These are phyloP conservation scores for Pythium folliculosum DNA, from an alignment of 352 stramenopile species.

Conservation along the genomic window DNA sequence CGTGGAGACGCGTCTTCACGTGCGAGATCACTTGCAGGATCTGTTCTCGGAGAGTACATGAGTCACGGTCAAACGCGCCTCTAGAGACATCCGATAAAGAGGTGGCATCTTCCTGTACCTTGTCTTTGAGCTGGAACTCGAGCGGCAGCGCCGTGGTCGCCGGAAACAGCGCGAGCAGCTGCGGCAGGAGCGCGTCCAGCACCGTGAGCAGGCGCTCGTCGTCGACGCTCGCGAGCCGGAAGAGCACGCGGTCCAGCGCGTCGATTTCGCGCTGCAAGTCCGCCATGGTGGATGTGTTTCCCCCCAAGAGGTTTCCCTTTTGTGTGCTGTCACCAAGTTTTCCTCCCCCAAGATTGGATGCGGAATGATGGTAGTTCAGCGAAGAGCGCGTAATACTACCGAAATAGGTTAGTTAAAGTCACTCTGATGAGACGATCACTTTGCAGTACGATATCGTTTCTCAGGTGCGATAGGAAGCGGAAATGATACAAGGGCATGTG, in stretches of 20 bases:
- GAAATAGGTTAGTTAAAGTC: not conserved
- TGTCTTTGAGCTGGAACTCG: conserved; percentile 63
- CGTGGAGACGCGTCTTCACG: conserved; percentile 70
- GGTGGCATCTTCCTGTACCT: conserved; percentile 34
- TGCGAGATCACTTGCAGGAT: conserved; percentile 75
- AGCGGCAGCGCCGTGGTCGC: conserved; percentile 34
- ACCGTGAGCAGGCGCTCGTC: conserved; percentile 67
- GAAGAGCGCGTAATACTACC: too few relatives aligned
- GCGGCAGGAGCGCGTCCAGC: conserved; percentile 63
- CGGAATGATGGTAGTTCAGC: conserved; percentile 12
- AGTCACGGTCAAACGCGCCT: not conserved
- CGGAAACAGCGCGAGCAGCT: conserved; percentile 69
- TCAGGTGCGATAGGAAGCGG: too few relatives aligned
- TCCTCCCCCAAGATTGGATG: conserved; percentile 8
- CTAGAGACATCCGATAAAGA: too few relatives aligned
- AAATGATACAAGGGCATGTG: too few relatives aligned
- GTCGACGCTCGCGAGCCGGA: conserved; percentile 70
- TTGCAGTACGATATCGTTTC: too few relatives aligned
- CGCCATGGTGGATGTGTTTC: not conserved
- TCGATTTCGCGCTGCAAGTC: conserved; percentile 57
- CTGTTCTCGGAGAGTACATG: conserved; percentile 24
- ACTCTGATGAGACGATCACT: too few relatives aligned
- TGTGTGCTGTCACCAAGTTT: not conserved
- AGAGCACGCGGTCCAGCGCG: conserved; percentile 74
- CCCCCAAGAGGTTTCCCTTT: not conserved